Base-by-base conservation (phyloP, 2,329 filamentous ascomycete genomes). In the Plectosphaerella cucumerina region DNA sequence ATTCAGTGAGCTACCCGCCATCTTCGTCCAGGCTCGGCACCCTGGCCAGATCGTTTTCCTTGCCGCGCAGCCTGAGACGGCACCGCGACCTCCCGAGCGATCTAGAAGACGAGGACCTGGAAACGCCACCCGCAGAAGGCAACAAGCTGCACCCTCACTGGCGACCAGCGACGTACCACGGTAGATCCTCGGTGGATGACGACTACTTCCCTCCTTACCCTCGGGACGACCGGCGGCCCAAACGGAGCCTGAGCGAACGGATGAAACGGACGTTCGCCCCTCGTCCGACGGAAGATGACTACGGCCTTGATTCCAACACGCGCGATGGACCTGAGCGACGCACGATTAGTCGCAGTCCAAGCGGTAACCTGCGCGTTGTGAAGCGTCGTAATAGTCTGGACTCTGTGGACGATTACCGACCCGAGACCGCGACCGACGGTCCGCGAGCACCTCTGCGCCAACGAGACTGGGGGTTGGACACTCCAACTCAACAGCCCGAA, bases 241-340 rank as follows among this genome's bases (percentile, higher is more conserved):
- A 74, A 35, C 67, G 74, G 49, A 80, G 73, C 51, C 62, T 85
- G 14, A 81, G 77, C 55, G 65, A 71, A 33, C 77, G 74, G 31
- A 66, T 84, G 67, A 81, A 78, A 65, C 70, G 73, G 34, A 85
- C 82, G 0, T 84, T 86, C 68, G 75, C 82, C 12, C 82, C 85
- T 23, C 60, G 85, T 45, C 82, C 83, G n/a, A 68, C 70, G 3
- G 65, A 73, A 44, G 69, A 75, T 21, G 67, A 70, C 26, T 61
- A 70, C 41, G 63, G 70, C 46, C 61, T 61, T 31, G 50, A 57
- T 53, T 3, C 52, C 60, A 18, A 42, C 17, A 18, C 9, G 14
- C 39, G 20, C 4, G 18, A 42, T 18, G 18, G 17, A 55, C 69
- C 73, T 1, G 77, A 84, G 39, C 76, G 81, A 4, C 74, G 81